phyloP scores from a whole-genome alignment of 768 basidiomycete species.

The Russula foetens region DNA sequence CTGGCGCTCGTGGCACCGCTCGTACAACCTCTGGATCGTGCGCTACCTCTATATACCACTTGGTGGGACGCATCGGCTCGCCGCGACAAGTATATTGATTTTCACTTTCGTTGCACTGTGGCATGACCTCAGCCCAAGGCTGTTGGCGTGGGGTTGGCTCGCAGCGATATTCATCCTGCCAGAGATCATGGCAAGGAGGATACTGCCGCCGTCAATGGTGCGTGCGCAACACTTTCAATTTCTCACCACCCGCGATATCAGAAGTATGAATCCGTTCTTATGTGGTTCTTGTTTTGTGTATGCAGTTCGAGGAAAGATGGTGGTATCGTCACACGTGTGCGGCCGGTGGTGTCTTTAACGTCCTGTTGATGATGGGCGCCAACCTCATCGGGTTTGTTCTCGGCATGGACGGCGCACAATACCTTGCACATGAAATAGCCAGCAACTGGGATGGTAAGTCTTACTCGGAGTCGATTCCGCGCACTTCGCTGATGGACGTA shows the following conservation, averaged over 20 bases:
- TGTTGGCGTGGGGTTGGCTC: constrained; percentile 97
- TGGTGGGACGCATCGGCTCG: constrained; percentile 54
- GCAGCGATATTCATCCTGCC: constrained; percentile 85
- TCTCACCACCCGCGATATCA: background rate
- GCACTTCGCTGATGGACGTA: background rate
- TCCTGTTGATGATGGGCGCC: constrained; percentile 83
- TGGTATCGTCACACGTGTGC: constrained; percentile 91
- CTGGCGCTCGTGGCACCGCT: constrained; percentile 96
- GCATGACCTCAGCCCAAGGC: constrained; percentile 86
- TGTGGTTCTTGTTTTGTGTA: background rate
- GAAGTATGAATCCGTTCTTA: background rate
- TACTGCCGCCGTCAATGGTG: constrained; percentile 62
- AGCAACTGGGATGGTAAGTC: constrained; percentile 55
- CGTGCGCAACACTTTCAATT: constrained; percentile 18
- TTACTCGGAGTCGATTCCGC: background rate
- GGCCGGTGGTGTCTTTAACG: constrained; percentile 73
- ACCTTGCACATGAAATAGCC: constrained; percentile 55
- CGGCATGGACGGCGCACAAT: constrained; percentile 69
- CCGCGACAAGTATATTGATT: constrained; percentile 64
- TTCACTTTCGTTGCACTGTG: constrained; percentile 97
- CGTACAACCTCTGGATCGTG: constrained; percentile 92
- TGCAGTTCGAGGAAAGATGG: constrained; percentile 50
- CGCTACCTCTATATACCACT: constrained; percentile 91
- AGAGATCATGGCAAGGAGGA: constrained; percentile 55
- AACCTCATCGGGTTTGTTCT: constrained; percentile 95